These are phyloP conservation scores for Citrullus colocynthis DNA, from an alignment of 306 rosid genomes.

Conservation along the genomic window DNA sequence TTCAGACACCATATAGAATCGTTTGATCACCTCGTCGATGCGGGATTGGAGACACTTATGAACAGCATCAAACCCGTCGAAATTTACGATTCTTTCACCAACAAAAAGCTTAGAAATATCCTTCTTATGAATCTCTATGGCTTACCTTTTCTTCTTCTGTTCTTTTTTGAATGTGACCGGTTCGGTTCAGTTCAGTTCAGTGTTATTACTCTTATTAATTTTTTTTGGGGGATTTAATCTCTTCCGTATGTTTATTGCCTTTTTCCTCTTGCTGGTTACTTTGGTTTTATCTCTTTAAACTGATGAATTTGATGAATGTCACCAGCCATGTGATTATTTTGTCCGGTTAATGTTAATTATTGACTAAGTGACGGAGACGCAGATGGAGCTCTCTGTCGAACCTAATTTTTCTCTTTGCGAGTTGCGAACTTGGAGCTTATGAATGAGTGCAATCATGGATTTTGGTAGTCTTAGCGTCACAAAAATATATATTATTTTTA, in stretches of 20 bases:
- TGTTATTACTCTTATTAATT: neutral
- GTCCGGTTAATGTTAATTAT: slow-evolving; percentile 13
- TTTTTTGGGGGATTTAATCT: neutral
- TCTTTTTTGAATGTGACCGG: neutral
- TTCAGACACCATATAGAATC: slow-evolving; percentile 74
- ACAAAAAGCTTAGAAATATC: slow-evolving; percentile 59
- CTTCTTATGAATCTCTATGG: slow-evolving; percentile 12
- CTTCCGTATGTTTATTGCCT: neutral
- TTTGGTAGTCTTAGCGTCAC: neutral
- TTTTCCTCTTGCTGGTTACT: neutral
- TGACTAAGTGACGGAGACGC: slow-evolving; percentile 14
- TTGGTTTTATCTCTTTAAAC: neutral
- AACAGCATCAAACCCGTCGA: slow-evolving; percentile 32
- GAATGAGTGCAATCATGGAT: neutral
- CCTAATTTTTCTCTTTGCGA: neutral
- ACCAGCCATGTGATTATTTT: neutral
- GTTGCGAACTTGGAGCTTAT: neutral
- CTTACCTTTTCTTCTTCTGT: neutral
- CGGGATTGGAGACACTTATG: slow-evolving; percentile 43
- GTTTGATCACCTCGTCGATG: slow-evolving; percentile 39
- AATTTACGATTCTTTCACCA: slow-evolving; percentile 28
- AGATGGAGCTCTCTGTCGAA: neutral
- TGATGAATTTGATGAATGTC: neutral
- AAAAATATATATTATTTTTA: neutral
- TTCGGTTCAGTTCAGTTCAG: neutral